These are phyloP conservation scores for Fraxinus dipetala DNA, from an alignment of 305 asterid genomes.

Conservation along the genomic window DNA sequence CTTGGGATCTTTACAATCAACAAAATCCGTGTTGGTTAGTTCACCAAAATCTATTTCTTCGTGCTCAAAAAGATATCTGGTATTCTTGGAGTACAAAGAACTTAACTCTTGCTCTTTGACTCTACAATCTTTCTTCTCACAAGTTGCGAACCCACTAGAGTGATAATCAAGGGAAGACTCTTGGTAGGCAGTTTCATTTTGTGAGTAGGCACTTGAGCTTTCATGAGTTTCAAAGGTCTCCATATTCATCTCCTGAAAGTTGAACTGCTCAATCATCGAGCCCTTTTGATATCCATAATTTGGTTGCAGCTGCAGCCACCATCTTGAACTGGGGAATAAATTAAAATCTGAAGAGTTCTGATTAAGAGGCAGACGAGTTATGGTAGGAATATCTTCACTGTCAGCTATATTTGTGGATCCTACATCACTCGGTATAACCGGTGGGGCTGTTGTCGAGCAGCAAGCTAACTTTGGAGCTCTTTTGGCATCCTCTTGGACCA, in stretches of 20 bases:
- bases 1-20: slow-evolving; percentile 32
- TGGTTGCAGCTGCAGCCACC: slow-evolving; percentile 68
- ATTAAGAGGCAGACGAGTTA: slow-evolving; percentile 38
- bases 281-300: slow-evolving; percentile 35
- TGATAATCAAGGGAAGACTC: slow-evolving; percentile 32
- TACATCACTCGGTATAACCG: slow-evolving; percentile 39
- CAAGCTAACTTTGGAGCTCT: slow-evolving; percentile 87
- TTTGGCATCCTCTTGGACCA: slow-evolving; percentile 92
- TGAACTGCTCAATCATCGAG: slow-evolving; percentile 33
- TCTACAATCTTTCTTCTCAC: slow-evolving; percentile 32
- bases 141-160: slow-evolving; percentile 2
- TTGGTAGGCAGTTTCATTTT: slow-evolving; percentile 4
- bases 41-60: slow-evolving; percentile 28
- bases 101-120: slow-evolving; percentile 23
- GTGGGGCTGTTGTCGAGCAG: slow-evolving; percentile 52
- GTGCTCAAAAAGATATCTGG: slow-evolving; percentile 16
- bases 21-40: slow-evolving; percentile 19
- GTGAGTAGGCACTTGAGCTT: slow-evolving; percentile 16
- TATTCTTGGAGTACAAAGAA: background rate
- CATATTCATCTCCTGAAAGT: slow-evolving; percentile 30
- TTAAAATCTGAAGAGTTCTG: slow-evolving; percentile 48
- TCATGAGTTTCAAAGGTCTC: slow-evolving; percentile 24
- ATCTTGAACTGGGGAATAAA: slow-evolving; percentile 65
- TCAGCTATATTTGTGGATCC: slow-evolving; percentile 34
- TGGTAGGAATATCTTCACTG: slow-evolving; percentile 41